Base-by-base conservation (phyloP, 164 flowering plant species). In the Stephania cephalantha region DNA sequence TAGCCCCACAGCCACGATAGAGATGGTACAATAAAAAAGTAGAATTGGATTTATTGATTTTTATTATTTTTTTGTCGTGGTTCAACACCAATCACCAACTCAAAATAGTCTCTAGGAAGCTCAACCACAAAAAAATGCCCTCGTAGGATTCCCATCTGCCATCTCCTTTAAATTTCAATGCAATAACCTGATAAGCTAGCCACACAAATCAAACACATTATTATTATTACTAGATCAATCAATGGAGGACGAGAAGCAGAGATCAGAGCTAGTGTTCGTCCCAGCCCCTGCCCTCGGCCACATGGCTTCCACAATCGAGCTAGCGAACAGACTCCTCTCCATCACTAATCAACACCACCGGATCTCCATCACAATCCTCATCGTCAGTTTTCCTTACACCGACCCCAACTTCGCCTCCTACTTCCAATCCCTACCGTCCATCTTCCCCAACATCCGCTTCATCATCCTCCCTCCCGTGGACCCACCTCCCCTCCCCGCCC, bases 311-410 rank as follows among this genome's bases (percentile, higher is more conserved):
- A 52, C 71, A n/a, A 44, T 68, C 1, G 66, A 74, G 66, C 29
- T 74, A 18, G 65, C 71, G n/a, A 74, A 74, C 66, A 13, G 29
- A 1, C 48, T 74, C 0, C 30, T 68, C 25, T 68, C 25, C 9
- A 68, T 18, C 65, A 18, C 8, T 30, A 30, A 35, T 4, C 42
- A 2, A 7, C 64, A 66, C 55, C 68, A 71, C 15, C 58, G 63
- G 2, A 11, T 80, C 35, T 80, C 80, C 35, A 67, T 78, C 53
- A 74, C 81, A 12, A 15, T 76, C 29, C 68, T 83, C 64, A 46
- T 64, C 31, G 78, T 78, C 63, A 55, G 11, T 4, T 15, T 12
- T 9, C 63, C 63, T 17, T 55, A 18, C 69, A 61, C 61, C 73
- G 12, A 50, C 55, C 1, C 4, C 55, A 9, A 50, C 55, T 30